A percentile compares a stretch with the other conserved stretches of the same genome.
Evolutionary conservation across 495 filamentous ascomycete species (phyloP).

Genomic region (Penicillium crystallinum): DNA sequence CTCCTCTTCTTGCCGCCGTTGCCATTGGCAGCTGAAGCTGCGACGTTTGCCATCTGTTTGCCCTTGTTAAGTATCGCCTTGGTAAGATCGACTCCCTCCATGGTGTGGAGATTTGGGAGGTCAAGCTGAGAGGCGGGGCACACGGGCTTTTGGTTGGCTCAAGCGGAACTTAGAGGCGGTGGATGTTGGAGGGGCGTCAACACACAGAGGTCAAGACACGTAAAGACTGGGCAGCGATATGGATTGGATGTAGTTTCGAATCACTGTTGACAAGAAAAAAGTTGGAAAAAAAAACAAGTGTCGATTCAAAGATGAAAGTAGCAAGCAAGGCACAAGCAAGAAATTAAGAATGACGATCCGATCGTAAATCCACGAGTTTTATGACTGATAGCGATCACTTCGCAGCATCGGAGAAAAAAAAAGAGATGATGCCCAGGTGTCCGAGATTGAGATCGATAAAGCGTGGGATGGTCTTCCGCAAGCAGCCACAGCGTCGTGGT

Average conservation of each 20-base stretch:
- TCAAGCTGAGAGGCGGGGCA: slow-evolving; percentile 25
- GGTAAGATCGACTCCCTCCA: slow-evolving; percentile 72
- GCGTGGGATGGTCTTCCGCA: slow-evolving; percentile 14
- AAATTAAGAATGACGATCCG: neutral
- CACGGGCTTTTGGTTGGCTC: slow-evolving; percentile 11
- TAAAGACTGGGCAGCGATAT: neutral
- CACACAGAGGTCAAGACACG: neutral
- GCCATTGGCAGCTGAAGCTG: slow-evolving; percentile 57
- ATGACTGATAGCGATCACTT: neutral
- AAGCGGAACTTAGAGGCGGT: slow-evolving; percentile 9
- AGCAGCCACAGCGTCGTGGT: slow-evolving; percentile 19
- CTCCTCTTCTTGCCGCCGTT: slow-evolving; percentile 75
- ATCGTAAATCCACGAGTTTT: neutral
- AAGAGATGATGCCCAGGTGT: neutral
- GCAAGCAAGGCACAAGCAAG: neutral
- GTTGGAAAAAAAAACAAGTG: neutral
- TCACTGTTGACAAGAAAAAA: neutral
- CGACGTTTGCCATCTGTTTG: slow-evolving; percentile 63
- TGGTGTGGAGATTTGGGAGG: slow-evolving; percentile 36
- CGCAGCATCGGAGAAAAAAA: slow-evolving; percentile 3
- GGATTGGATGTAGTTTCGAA: neutral
- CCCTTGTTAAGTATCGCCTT: slow-evolving; percentile 73
- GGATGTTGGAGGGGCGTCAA: slow-evolving; percentile 9
- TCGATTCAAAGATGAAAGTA: neutral
- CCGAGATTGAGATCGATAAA: neutral